Conservation (phyloP, 331 rosid genomes). For the Stylosanthes scabra region DNA sequence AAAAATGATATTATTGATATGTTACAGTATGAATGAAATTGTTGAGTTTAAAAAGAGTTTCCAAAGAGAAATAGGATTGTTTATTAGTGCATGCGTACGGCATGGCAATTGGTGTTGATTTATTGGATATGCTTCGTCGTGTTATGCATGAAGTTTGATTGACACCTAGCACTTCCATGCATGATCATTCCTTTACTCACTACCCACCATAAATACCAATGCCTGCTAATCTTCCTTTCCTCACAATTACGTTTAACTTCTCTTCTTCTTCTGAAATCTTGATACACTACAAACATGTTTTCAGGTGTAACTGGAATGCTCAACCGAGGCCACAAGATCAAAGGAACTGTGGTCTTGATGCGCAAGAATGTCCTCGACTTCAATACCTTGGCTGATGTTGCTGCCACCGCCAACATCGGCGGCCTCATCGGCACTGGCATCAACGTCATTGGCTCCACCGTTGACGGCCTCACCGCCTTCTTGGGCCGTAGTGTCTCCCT, state of each 20-base stretch:
- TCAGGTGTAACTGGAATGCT: conserved; percentile 33
- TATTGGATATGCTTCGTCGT: neutral
- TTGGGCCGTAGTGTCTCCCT: conserved; percentile 50
- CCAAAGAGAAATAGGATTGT: too few relatives aligned
- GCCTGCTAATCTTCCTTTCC: neutral
- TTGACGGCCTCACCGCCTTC: conserved; percentile 47
- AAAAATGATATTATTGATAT: too few relatives aligned
- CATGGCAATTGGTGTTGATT: conserved; percentile 20
- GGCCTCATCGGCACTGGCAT: conserved; percentile 32
- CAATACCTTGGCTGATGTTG: conserved; percentile 19
- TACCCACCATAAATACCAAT: neutral
- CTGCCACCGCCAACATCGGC: conserved; percentile 2
- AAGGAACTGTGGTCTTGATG: conserved; percentile 52
- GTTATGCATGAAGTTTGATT: conserved; percentile 26
- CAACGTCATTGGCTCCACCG: conserved; percentile 33
- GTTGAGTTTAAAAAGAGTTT: too few relatives aligned
- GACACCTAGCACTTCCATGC: conserved; percentile 38
- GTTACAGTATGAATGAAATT: too few relatives aligned
- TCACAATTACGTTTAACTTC: neutral
- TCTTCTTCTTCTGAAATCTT: too few relatives aligned
- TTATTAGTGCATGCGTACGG: conserved; percentile 21
- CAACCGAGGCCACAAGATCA: conserved; percentile 35
- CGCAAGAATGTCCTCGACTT: conserved; percentile 49
- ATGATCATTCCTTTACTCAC: too few relatives aligned
- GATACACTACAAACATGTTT: conserved; percentile 20